Conservation (phyloP, 2,329 filamentous ascomycete genomes). For the Pochonia chlamydosporia region DNA sequence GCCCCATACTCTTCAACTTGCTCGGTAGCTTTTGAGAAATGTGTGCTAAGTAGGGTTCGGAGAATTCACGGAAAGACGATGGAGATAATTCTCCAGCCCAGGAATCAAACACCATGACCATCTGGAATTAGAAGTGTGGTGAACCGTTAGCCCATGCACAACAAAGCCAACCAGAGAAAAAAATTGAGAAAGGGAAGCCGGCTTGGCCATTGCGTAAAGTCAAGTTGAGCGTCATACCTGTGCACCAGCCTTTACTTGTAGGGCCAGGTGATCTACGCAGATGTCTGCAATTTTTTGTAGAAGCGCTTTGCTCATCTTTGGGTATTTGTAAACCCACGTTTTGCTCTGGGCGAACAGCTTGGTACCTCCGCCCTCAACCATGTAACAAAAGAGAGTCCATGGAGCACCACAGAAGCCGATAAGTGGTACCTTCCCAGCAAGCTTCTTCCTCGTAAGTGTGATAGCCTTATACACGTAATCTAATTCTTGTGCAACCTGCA, state of each 20-base stretch:
- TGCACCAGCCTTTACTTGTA: constrained; percentile 88
- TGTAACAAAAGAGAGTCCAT: constrained; percentile 96
- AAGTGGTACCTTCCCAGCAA: constrained; percentile 81
- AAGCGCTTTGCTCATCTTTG: constrained; percentile 71
- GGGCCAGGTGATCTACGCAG: constrained; percentile 88
- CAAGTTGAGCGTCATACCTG: constrained; percentile 57
- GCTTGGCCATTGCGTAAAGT: no score
- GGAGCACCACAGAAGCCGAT: constrained; percentile 97
- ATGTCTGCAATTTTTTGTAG: constrained; percentile 89
- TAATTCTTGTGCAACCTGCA: constrained; percentile 80
- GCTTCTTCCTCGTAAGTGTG: constrained; percentile 80
- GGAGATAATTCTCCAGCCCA: constrained; percentile 95
- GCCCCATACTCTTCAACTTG: constrained; percentile 64
- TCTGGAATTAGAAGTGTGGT: constrained; percentile 37
- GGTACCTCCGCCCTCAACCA: constrained; percentile 95
- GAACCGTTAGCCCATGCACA: not conserved
- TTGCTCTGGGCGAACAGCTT: constrained; percentile 94
- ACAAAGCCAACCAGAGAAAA: no score
- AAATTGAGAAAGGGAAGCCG: no score
- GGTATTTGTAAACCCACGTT: constrained; percentile 92
- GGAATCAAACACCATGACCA: constrained; percentile 95
- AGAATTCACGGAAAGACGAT: constrained; percentile 74
- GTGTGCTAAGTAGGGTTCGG: constrained; percentile 77
- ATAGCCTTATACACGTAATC: constrained; percentile 96
- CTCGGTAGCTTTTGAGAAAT: constrained; percentile 77